These are phyloP conservation scores for Populus ilicifolia DNA, from an alignment of 345 rosid species.

Conservation along the genomic window DNA sequence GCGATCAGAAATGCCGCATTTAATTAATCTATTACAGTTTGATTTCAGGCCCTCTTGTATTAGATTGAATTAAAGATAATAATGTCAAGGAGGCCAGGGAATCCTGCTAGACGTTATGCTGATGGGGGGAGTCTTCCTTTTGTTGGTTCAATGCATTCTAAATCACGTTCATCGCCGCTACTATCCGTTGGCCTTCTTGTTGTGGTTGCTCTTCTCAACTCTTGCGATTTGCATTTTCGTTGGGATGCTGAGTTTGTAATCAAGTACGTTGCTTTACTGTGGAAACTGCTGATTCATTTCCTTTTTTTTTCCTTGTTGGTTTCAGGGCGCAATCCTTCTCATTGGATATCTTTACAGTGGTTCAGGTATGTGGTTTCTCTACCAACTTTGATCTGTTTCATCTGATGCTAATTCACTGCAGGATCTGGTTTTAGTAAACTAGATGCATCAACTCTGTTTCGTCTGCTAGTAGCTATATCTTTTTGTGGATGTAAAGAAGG, in stretches of 20 bases:
- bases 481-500: neutral
- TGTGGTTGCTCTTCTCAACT: conserved; percentile 31
- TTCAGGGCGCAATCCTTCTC: conserved; percentile 66
- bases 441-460: neutral
- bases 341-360: conserved; percentile 46
- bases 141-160: conserved; percentile 43
- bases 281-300: conserved; percentile 14
- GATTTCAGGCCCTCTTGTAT: no score
- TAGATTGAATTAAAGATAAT: neutral
- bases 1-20: neutral
- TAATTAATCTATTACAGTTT: neutral
- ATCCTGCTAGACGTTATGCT: conserved; percentile 48
- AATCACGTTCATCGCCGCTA: conserved; percentile 51
- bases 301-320: conserved; percentile 4
- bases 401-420: neutral
- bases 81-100: conserved; percentile 67
- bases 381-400: neutral
- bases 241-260: neutral
- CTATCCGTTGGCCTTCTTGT: conserved; percentile 43
- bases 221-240: no score
- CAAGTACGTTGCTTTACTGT: neutral
- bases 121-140: conserved; percentile 52
- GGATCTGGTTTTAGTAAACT: neutral
- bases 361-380: conserved; percentile 44
- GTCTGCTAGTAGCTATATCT: neutral